phyloP scores from a whole-genome alignment of 202 grass and related monocot species.

The Zoysia matrella region DNA sequence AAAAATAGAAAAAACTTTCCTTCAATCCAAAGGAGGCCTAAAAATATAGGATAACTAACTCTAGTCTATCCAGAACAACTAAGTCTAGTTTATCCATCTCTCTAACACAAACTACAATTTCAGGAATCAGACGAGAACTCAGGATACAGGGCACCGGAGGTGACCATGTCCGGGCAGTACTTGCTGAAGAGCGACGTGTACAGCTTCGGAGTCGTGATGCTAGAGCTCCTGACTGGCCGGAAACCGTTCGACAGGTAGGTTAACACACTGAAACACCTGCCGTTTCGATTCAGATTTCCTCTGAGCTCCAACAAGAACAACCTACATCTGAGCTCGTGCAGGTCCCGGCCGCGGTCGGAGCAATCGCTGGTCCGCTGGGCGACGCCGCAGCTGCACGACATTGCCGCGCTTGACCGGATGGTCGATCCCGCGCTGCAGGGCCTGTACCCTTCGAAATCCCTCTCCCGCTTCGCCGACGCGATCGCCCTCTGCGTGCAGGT shows the following conservation, averaged over 20 bases:
- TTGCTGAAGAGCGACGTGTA: conserved; percentile 90
- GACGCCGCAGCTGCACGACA: conserved; percentile 86
- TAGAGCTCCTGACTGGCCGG: conserved; percentile 85
- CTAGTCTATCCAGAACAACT: no score
- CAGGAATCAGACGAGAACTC: conserved; percentile 69
- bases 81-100: no score
- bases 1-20: no score
- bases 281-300: background rate
- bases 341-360: conserved; percentile 57
- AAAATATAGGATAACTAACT: no score
- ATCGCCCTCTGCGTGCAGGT: conserved; percentile 78
- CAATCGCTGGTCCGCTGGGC: conserved; percentile 87
- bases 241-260: conserved; percentile 82
- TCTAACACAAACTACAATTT: conserved; percentile 4
- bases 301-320: background rate
- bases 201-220: conserved; percentile 93
- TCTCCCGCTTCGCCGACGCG: conserved; percentile 89
- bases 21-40: no score
- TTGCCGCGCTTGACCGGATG: conserved; percentile 81
- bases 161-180: conserved; percentile 68
- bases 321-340: conserved; percentile 34
- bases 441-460: conserved; percentile 85
- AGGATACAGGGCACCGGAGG: conserved; percentile 83
- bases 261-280: background rate
- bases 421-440: conserved; percentile 80